phyloP scores from a whole-genome alignment of 768 basidiomycete species.

The Chiua virens region DNA sequence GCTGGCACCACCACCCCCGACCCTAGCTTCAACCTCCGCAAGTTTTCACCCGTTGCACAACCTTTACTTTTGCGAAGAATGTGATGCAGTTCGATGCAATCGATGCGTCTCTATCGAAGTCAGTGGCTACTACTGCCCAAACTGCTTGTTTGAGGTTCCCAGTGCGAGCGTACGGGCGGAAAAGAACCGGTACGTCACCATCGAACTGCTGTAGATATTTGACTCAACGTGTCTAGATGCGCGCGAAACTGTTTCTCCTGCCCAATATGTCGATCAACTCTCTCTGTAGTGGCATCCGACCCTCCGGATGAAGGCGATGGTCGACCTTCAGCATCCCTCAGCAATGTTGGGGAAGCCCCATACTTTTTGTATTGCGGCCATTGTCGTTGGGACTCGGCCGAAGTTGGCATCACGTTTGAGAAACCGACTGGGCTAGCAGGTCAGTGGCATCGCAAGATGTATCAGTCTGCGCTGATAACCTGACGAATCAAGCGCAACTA shows the following conservation, averaged over 20 bases:
- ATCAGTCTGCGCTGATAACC: slow-evolving; percentile 1
- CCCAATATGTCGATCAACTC: slow-evolving; percentile 87
- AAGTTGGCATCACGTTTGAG: slow-evolving; percentile 90
- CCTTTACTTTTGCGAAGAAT: slow-evolving; percentile 98
- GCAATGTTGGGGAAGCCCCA: slow-evolving; percentile 76
- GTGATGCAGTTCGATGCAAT: slow-evolving; percentile 92
- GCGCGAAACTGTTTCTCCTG: slow-evolving; percentile 98
- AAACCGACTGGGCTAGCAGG: slow-evolving; percentile 95
- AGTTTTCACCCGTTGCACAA: slow-evolving; percentile 82
- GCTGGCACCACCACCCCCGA: slow-evolving; percentile 63
- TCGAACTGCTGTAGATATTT: neutral
- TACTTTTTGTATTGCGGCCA: slow-evolving; percentile 91
- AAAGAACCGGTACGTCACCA: slow-evolving; percentile 76
- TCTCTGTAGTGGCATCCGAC: slow-evolving; percentile 90
- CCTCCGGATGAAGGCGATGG: slow-evolving; percentile 61
- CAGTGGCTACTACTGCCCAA: slow-evolving; percentile 96
- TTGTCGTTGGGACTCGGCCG: slow-evolving; percentile 93
- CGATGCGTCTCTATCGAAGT: slow-evolving; percentile 92
- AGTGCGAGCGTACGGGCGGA: slow-evolving; percentile 98
- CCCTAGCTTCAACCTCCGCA: slow-evolving; percentile 72
- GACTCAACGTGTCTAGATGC: slow-evolving; percentile 57
- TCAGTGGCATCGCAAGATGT: slow-evolving; percentile 35
- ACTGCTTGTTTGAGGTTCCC: slow-evolving; percentile 97
- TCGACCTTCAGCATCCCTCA: slow-evolving; percentile 51
- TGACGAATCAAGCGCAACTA: slow-evolving; percentile 64